Evolutionary conservation across 208 protist species (phyloP).

Genomic region (Leishmania mexicana): DNA sequence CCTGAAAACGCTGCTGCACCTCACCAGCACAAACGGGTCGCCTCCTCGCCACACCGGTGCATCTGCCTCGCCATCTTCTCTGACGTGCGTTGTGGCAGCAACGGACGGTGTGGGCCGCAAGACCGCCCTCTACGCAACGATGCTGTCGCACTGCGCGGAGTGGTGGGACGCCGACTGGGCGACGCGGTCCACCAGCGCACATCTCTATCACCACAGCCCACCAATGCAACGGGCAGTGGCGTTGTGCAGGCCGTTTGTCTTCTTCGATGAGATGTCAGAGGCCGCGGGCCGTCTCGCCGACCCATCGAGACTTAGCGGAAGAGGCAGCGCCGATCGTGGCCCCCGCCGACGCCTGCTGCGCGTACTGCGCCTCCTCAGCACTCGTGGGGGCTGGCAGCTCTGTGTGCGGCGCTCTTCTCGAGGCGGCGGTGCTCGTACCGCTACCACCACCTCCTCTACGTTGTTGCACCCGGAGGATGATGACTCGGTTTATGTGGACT

Average conservation of each 20-base stretch:
- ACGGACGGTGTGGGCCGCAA: conserved; percentile 28
- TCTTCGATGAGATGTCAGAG: conserved; percentile 8
- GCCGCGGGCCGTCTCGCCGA: background rate
- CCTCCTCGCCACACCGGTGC: background rate
- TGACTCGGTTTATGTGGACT: conserved; percentile 14
- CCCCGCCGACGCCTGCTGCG: conserved; percentile 21
- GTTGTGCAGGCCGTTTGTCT: conserved; percentile 8
- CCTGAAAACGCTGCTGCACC: conserved; percentile 13
- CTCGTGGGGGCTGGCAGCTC: conserved; percentile 22
- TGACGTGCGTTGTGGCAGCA: background rate
- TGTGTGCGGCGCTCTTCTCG: background rate
- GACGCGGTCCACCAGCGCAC: background rate
- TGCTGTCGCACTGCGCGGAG: conserved; percentile 25
- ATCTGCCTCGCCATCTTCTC: background rate
- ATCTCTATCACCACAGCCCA: background rate
- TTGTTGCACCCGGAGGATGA: background rate
- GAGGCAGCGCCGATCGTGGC: background rate
- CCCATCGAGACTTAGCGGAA: background rate
- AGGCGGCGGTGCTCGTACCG: background rate
- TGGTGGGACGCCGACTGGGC: conserved; percentile 19
- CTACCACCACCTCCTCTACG: background rate
- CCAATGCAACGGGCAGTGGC: background rate
- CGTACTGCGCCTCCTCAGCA: conserved; percentile 18
- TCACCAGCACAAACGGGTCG: conserved; percentile 1
- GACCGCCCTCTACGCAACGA: conserved; percentile 6